Evolutionary conservation across 1,284 basidiomycete species (phyloP).

Genomic region (Ceratobasidium sp.): DNA sequence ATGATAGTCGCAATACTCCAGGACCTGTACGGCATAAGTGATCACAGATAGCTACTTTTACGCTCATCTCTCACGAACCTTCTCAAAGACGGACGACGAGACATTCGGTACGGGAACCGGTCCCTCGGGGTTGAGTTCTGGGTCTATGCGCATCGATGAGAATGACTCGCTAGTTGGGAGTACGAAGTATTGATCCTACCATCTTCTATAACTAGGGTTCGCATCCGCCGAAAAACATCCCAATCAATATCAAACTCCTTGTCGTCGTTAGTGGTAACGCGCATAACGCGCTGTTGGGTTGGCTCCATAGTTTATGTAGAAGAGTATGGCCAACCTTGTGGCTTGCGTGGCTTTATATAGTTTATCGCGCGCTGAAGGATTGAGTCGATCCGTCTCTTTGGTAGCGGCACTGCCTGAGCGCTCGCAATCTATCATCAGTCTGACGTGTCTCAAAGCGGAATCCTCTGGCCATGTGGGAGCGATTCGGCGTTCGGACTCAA

Average conservation of each 20-base stretch:
- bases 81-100: conserved; percentile 8
- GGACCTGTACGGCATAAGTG: conserved; percentile 54
- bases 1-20: conserved; percentile 72
- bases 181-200: background rate
- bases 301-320: too few species aligned
- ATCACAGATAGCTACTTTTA: background rate
- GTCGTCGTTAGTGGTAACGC: conserved; percentile 1
- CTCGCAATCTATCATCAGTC: too few species aligned
- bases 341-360: too few species aligned
- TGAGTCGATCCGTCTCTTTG: too few species aligned
- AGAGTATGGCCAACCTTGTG: too few species aligned
- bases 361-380: too few species aligned
- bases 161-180: background rate
- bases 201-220: background rate
- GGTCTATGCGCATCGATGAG: background rate
- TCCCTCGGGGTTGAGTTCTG: background rate
- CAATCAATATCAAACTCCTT: background rate
- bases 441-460: too few species aligned
- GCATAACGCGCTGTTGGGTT: background rate
- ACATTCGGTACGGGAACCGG: conserved; percentile 8
- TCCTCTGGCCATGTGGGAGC: too few species aligned
- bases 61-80: background rate
- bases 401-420: too few species aligned
- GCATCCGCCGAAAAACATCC: background rate
- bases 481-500: too few species aligned